These are phyloP conservation scores for Tricholoma sp. DNA, from an alignment of 768 basidiomycete species.

Conservation along the genomic window DNA sequence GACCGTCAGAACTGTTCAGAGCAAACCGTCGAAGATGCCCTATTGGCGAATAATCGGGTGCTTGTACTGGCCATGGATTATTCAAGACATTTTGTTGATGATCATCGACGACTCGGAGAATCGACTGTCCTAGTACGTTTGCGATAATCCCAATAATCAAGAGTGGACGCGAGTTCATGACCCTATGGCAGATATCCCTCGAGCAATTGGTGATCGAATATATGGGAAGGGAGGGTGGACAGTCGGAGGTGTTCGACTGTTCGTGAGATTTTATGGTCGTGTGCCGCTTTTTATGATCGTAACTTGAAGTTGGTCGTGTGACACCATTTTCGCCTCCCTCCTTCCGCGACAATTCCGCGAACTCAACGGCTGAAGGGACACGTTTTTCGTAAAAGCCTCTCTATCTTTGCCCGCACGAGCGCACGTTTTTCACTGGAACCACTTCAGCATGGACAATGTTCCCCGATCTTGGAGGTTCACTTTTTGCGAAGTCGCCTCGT, in stretches of 20 bases:
- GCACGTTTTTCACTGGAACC: too few relatives aligned
- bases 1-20: background rate
- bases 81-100: constrained; percentile 11
- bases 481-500: too few relatives aligned
- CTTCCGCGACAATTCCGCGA: too few relatives aligned
- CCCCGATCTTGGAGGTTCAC: too few relatives aligned
- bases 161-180: constrained; percentile 1
- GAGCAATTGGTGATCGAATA: background rate
- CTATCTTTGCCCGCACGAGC: too few relatives aligned
- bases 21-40: constrained; percentile 17
- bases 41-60: constrained; percentile 5
- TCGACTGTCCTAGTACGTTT: constrained; percentile 13
- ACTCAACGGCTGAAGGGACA: too few relatives aligned
- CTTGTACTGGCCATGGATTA: background rate
- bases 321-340: too few relatives aligned
- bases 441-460: too few relatives aligned
- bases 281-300: background rate
- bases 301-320: background rate
- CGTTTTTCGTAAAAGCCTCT: too few relatives aligned
- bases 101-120: constrained; percentile 4
- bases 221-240: background rate
- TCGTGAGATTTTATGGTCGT: background rate
- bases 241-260: too few relatives aligned
- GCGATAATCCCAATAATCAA: constrained; percentile 7
- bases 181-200: background rate